phyloP scores from a whole-genome alignment of 805 yeast species.

The Suhomyces xylopsoci region DNA sequence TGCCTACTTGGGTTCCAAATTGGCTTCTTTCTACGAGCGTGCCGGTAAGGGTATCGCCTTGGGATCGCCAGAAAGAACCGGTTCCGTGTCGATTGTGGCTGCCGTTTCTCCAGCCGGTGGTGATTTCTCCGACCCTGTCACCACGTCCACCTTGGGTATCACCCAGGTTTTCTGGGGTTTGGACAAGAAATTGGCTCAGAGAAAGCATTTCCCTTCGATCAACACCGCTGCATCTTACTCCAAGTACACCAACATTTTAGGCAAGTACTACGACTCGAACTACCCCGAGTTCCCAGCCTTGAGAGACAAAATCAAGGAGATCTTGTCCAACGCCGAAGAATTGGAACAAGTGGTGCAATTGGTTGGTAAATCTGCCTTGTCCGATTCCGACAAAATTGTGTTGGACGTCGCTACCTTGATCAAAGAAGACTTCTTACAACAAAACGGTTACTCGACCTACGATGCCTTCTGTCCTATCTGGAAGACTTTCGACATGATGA shows the following conservation, averaged over 20 bases:
- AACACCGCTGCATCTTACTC: slow-evolving; percentile 96
- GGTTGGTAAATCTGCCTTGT: slow-evolving; percentile 96
- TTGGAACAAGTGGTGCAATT: slow-evolving; percentile 98
- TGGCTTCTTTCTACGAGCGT: slow-evolving; percentile 98
- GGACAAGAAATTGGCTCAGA: slow-evolving; percentile 97
- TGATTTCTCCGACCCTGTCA: slow-evolving; percentile 99
- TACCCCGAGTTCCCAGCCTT: slow-evolving; percentile 89
- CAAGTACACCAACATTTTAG: slow-evolving; percentile 85
- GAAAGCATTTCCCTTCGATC: slow-evolving; percentile 99
- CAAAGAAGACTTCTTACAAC: slow-evolving; percentile 98
- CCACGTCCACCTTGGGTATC: slow-evolving; percentile 96
- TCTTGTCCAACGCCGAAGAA: slow-evolving; percentile 95
- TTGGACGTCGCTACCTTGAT: slow-evolving; percentile 87
- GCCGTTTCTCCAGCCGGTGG: slow-evolving; percentile 99
- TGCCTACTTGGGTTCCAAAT: slow-evolving; percentile 97
- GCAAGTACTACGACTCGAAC: slow-evolving; percentile 78
- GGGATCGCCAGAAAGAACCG: slow-evolving; percentile 94
- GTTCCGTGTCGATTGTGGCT: slow-evolving; percentile 98
- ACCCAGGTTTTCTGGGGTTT: slow-evolving; percentile 99
- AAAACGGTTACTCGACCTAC: slow-evolving; percentile 96
- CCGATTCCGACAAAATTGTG: slow-evolving; percentile 95
- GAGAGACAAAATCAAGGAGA: slow-evolving; percentile 91
- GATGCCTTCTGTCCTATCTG: slow-evolving; percentile 99
- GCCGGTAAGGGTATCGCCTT: slow-evolving; percentile 95
- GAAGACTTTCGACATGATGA: slow-evolving; percentile 99